These are phyloP conservation scores for Heracleum sosnowskyi DNA, from an alignment of 129 eudicot species.

Conservation along the genomic window DNA sequence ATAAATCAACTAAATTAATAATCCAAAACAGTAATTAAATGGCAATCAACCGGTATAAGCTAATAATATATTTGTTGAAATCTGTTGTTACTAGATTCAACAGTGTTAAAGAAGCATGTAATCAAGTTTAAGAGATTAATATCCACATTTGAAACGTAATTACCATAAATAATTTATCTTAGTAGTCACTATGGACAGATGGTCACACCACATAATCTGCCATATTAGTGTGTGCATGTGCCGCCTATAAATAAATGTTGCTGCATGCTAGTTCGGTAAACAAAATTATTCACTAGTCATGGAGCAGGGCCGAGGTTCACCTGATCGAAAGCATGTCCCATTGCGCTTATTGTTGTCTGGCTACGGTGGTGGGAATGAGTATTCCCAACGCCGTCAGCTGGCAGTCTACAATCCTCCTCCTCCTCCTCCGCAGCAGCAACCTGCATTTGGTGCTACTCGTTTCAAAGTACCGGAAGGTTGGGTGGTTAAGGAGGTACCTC, in stretches of 20 bases:
- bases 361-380: neutral
- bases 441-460: neutral
- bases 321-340: constrained; percentile 7
- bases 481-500: constrained; percentile 11
- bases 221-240: neutral
- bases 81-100: neutral
- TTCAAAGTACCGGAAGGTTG: constrained; percentile 5
- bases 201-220: neutral
- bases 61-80: too few relatives aligned
- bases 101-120: neutral
- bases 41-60: neutral
- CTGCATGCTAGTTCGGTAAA: neutral
- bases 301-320: constrained; percentile 3
- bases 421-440: neutral
- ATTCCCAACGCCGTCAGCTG: neutral
- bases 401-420: neutral
- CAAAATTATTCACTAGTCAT: neutral
- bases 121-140: neutral
- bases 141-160: neutral
- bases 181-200: neutral
- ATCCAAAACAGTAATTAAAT: neutral
- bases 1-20: neutral
- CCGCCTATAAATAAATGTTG: neutral
- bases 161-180: neutral
- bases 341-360: constrained; percentile 5